Evolutionary conservation across 805 yeast genomes (phyloP).

Genomic region (fission yeast (Schizosaccharomyces pombe)): DNA sequence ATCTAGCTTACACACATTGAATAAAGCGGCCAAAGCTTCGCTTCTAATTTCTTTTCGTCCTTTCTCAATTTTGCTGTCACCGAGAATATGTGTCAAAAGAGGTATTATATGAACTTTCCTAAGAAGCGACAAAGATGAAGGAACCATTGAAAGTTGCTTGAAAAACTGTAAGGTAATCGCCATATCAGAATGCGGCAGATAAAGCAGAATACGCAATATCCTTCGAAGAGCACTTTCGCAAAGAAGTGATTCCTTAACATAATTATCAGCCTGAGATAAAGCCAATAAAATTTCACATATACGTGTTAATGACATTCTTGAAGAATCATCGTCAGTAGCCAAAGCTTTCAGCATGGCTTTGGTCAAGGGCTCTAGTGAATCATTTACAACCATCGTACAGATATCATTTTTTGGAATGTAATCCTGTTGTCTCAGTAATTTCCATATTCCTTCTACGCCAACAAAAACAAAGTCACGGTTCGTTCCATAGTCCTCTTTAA

Average conservation of each 20-base stretch:
- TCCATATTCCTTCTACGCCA: constrained; percentile 22
- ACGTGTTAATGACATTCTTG: constrained; percentile 12
- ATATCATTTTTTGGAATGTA: constrained; percentile 20
- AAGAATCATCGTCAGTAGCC: constrained; percentile 5
- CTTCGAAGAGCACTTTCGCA: constrained; percentile 17
- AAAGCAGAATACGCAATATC: constrained; percentile 12
- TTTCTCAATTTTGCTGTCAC: constrained; percentile 8
- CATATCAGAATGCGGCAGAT: constrained; percentile 16
- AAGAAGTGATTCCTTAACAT: constrained; percentile 17
- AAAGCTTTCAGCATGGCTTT: constrained; percentile 18
- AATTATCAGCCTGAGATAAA: constrained; percentile 26
- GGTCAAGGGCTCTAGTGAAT: constrained; percentile 18
- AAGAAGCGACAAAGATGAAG: constrained; percentile 13
- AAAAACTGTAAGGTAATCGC: constrained; percentile 22
- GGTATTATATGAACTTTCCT: constrained; percentile 21
- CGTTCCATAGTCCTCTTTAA: constrained; percentile 24
- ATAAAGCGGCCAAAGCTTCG: constrained; percentile 25
- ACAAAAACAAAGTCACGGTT: constrained; percentile 22
- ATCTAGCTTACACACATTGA: constrained; percentile 29
- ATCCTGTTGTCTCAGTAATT: constrained; percentile 19
- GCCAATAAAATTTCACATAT: constrained; percentile 20
- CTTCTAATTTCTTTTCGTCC: constrained; percentile 21
- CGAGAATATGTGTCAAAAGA: constrained; percentile 18
- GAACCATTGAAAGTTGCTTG: constrained; percentile 15
- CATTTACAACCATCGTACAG: constrained; percentile 24